A percentile compares a stretch with the other conserved stretches of the same genome.
Evolutionary conservation across 306 rosid species (phyloP).

Genomic region (Oemleria cerasiformis): DNA sequence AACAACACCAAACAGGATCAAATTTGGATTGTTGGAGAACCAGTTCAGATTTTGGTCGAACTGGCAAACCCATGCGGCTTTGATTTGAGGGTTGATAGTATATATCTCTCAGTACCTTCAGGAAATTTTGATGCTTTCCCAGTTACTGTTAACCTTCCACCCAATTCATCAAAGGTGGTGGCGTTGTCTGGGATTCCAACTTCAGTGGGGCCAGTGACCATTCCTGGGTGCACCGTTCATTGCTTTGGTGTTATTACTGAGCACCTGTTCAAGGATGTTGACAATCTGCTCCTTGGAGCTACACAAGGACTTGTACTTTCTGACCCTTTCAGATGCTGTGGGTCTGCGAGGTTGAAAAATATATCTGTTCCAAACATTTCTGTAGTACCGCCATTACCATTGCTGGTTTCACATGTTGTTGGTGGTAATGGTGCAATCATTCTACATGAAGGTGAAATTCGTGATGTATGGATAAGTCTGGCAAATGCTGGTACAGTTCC

Average conservation of each 20-base stretch:
- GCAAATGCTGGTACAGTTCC: slow-evolving; percentile 98
- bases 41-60: slow-evolving; percentile 89
- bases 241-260: slow-evolving; percentile 98
- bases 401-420: slow-evolving; percentile 73
- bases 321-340: slow-evolving; percentile 95
- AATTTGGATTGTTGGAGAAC: slow-evolving; percentile 91
- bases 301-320: slow-evolving; percentile 96
- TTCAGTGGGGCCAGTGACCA: slow-evolving; percentile 68
- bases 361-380: slow-evolving; percentile 76
- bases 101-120: slow-evolving; percentile 86
- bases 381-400: slow-evolving; percentile 74
- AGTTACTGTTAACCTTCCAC: slow-evolving; percentile 69
- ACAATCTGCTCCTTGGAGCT: slow-evolving; percentile 92
- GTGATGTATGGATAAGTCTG: slow-evolving; percentile 79
- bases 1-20: slow-evolving; percentile 72
- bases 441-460: slow-evolving; percentile 94
- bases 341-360: slow-evolving; percentile 80
- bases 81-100: slow-evolving; percentile 89
- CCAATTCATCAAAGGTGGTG: slow-evolving; percentile 90
- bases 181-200: slow-evolving; percentile 91
- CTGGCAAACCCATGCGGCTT: slow-evolving; percentile 98
- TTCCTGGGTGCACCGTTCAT: slow-evolving; percentile 93
- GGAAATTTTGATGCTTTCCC: slow-evolving; percentile 95
- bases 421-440: slow-evolving; percentile 95
- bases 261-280: slow-evolving; percentile 94